Evolutionary conservation across 2,329 filamentous ascomycete genomes (phyloP), one percentile per base, ranked within the genome.

Genomic region (Cadophora sp.): DNA sequence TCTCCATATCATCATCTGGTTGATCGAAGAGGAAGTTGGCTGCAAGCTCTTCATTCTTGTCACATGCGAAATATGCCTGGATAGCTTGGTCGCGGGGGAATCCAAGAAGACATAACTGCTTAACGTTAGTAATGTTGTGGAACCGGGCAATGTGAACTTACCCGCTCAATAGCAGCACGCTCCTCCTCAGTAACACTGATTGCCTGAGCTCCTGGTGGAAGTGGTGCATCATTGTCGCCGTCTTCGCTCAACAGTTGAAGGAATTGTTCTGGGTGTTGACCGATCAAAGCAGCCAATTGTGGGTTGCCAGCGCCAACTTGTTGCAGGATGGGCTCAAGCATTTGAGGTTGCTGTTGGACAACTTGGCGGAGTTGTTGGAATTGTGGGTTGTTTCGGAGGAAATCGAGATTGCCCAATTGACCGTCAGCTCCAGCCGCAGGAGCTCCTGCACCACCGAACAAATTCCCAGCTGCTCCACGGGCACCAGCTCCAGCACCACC

Each of bases 11-110:
- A 43, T 92, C 94, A 69, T 97, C 94, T 11, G 94, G 94, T 81
- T 98, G 94, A 75, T 99, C 96, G 78, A 99, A 99, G 68, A 99
- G 85, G 81, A 97, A 98, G 82, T 99, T 99, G 71, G 96, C 96
- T 0, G 96, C 96, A 61, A 99, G 85, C 81, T 99, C 96, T 82
- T 99, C 96, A 80, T 99, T 98, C 87, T 98, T 99, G 81, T 99
- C 96, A 80, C 96, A 99, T 41, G 96, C 96, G 78, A 99, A 99
- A 82, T 98, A 99, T 30, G 96, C 96, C 82, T 99, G 95, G 73
- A 98, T 97, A 61, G 96, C 96, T 74, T 94, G 88, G 74, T 98
- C 94, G 68, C 94, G 90, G 75, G 95, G 89, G 79, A 99, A 99
- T 43, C 96, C 96, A 53, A 99, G 89, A 71, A 92, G 91, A 82